phyloP scores from a whole-genome alignment of 1,284 basidiomycete species.

The Pseudozyma sp. region DNA sequence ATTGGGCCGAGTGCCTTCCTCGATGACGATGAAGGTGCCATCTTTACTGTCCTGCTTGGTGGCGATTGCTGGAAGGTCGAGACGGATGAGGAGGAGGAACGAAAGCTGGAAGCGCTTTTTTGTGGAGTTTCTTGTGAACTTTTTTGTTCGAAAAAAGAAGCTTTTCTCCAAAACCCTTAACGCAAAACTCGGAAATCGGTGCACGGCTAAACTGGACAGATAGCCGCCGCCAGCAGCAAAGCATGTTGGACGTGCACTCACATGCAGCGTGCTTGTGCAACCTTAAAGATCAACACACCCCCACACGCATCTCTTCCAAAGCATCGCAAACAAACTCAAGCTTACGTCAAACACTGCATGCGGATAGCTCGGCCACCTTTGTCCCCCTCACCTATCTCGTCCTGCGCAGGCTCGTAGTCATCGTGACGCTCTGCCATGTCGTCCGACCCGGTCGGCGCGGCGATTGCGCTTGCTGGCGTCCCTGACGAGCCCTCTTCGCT shows the following conservation, averaged over 20 bases:
- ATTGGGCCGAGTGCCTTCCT: conserved; percentile 18
- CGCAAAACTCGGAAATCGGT: conserved; percentile 27
- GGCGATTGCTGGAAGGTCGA: not conserved
- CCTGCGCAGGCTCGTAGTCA: not conserved
- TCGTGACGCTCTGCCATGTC: conserved; percentile 28
- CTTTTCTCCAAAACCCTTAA: not conserved
- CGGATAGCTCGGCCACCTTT: too few relatives aligned
- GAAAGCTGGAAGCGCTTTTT: not conserved
- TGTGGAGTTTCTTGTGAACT: conserved; percentile 26
- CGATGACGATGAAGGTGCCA: conserved; percentile 16
- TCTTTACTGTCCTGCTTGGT: conserved; percentile 1
- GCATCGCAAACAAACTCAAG: too few relatives aligned
- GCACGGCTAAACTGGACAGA: not conserved
- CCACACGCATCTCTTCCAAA: not conserved
- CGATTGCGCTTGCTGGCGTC: conserved; percentile 52
- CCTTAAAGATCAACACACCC: conserved; percentile 7
- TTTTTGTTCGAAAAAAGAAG: conserved; percentile 10
- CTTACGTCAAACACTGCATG: too few relatives aligned
- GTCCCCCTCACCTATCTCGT: too few relatives aligned
- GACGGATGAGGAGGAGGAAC: not conserved
- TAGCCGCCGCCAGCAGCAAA: not conserved
- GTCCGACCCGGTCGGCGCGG: conserved; percentile 56
- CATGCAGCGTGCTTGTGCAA: not conserved
- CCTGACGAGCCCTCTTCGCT: conserved; percentile 45
- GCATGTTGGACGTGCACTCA: not conserved